Evolutionary conservation across 1,139 yeast genomes (phyloP).

Genomic region (Kazachstania sp.): DNA sequence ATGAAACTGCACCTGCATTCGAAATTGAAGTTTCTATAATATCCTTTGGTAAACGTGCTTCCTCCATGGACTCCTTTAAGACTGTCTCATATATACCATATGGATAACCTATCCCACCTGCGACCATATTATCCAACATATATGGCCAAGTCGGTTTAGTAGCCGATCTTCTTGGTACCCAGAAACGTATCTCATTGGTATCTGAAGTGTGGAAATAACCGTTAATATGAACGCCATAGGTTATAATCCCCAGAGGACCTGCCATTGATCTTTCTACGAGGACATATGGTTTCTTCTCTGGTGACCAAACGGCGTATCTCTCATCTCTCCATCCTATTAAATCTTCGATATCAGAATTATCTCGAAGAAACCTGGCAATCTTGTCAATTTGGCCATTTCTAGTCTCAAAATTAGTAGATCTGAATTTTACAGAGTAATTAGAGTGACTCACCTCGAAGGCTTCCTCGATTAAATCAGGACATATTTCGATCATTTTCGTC

Average conservation of each 20-base stretch:
- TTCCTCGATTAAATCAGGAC: slow-evolving; percentile 7
- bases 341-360: slow-evolving; percentile 18
- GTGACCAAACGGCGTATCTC: slow-evolving; percentile 61
- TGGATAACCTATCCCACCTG: slow-evolving; percentile 89
- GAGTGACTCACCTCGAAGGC: slow-evolving; percentile 12
- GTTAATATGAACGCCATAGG: slow-evolving; percentile 82
- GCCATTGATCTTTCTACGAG: slow-evolving; percentile 73
- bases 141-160: slow-evolving; percentile 84
- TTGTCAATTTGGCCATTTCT: slow-evolving; percentile 21
- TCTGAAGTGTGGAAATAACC: slow-evolving; percentile 52
- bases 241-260: slow-evolving; percentile 71
- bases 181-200: slow-evolving; percentile 45
- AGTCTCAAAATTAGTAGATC: slow-evolving; percentile 12
- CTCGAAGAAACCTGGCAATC: slow-evolving; percentile 15
- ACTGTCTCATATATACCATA: slow-evolving; percentile 68
- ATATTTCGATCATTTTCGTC: slow-evolving; percentile 15
- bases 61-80: slow-evolving; percentile 80
- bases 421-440: slow-evolving; percentile 12
- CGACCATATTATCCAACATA: slow-evolving; percentile 86
- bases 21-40: slow-evolving; percentile 41
- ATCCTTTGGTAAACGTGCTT: slow-evolving; percentile 63
- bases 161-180: slow-evolving; percentile 78
- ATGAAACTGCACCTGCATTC: slow-evolving; percentile 61
- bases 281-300: slow-evolving; percentile 50
- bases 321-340: slow-evolving; percentile 84